Percentiles rank a stretch among this genome's conserved stretches.
phyloP scores from a whole-genome alignment of 805 yeast species.

The Candida loeiensis region DNA sequence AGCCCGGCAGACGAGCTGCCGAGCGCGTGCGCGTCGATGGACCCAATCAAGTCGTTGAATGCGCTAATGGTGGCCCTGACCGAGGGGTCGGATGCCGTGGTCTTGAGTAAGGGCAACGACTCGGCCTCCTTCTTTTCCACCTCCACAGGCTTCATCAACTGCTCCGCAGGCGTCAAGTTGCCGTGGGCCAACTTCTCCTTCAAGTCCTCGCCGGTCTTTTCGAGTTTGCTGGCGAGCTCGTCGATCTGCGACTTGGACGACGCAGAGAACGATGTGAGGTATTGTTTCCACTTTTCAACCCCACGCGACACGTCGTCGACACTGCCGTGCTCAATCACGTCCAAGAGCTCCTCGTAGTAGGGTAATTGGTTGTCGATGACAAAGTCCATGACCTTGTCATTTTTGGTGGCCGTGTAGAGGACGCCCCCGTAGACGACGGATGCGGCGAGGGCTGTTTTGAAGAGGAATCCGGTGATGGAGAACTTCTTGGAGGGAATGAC shows the following conservation, averaged over 20 bases:
- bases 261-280: constrained; percentile 19
- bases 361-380: constrained; percentile 43
- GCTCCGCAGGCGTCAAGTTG: constrained; percentile 35
- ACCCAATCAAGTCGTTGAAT: constrained; percentile 35
- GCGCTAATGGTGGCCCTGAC: constrained; percentile 35
- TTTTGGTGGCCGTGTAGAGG: constrained; percentile 40
- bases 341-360: constrained; percentile 39
- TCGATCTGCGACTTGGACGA: constrained; percentile 33
- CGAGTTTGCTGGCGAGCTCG: constrained; percentile 31
- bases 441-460: constrained; percentile 27
- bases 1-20: constrained; percentile 24
- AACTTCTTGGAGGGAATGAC: constrained; percentile 21
- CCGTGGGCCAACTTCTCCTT: constrained; percentile 23
- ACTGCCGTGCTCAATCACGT: constrained; percentile 35
- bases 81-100: constrained; percentile 26
- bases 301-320: constrained; percentile 28
- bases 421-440: constrained; percentile 37
- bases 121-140: constrained; percentile 29
- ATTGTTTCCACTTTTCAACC: constrained; percentile 16
- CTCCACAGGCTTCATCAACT: constrained; percentile 40
- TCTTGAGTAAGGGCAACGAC: constrained; percentile 31
- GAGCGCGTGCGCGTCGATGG: constrained; percentile 29
- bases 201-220: constrained; percentile 31
- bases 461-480: constrained; percentile 29
- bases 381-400: constrained; percentile 42